Conservation (phyloP, 2,329 filamentous ascomycete genomes). For the Epichloe sp. region DNA sequence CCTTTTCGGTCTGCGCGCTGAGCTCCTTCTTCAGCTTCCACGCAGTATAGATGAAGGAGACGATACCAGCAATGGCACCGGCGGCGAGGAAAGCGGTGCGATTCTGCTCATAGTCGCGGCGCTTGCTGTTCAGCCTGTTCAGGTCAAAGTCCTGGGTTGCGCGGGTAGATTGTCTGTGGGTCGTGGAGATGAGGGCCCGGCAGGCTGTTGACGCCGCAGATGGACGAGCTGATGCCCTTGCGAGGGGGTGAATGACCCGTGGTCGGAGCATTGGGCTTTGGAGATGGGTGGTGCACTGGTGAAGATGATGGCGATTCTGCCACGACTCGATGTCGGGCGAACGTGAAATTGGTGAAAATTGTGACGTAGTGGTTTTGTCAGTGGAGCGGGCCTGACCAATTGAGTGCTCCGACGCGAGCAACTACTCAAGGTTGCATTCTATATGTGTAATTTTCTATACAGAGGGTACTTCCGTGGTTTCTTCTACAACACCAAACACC, state of each 20-base stretch:
- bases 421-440: too few relatives aligned
- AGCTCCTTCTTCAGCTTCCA: constrained; percentile 36
- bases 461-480: too few relatives aligned
- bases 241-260: constrained; percentile 1
- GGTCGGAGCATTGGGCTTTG: constrained; percentile 3
- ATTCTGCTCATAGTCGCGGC: constrained; percentile 36
- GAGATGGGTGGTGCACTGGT: not conserved
- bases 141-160: constrained; percentile 38
- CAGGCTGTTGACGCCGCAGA: constrained; percentile 9
- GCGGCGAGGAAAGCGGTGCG: constrained; percentile 38
- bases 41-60: constrained; percentile 37
- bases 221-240: constrained; percentile 2
- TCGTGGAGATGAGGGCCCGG: constrained; percentile 18
- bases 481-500: too few relatives aligned
- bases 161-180: constrained; percentile 14
- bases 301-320: not conserved
- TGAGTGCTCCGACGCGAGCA: not conserved
- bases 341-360: not conserved
- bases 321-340: not conserved
- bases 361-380: not conserved
- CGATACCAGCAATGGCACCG: constrained; percentile 35
- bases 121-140: constrained; percentile 30
- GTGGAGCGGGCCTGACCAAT: not conserved
- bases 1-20: constrained; percentile 18
- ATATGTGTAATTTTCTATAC: too few relatives aligned